Percentiles rank a stretch among this genome's conserved stretches.
These are phyloP conservation scores for Pythium grandisporangium DNA, from an alignment of 352 stramenopile genomes.

Conservation along the genomic window DNA sequence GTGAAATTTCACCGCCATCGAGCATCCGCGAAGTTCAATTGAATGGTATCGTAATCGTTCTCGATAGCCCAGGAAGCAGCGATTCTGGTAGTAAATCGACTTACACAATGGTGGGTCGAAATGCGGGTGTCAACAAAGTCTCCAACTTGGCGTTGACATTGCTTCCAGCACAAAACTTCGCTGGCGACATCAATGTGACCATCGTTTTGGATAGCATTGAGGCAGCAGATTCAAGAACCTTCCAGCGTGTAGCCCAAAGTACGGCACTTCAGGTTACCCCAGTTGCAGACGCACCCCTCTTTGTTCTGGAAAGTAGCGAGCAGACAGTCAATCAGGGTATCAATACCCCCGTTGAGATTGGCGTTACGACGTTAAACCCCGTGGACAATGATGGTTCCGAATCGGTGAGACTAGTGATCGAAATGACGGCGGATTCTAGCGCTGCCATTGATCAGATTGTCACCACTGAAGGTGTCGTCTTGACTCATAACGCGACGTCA, in stretches of 20 bases:
- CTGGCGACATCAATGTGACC: slow-evolving; percentile 20
- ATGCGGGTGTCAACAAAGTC: slow-evolving; percentile 1
- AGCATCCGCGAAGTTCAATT: slow-evolving; percentile 19
- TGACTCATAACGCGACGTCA: too few species aligned
- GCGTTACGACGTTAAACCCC: slow-evolving; percentile 15
- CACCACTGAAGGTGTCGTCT: too few species aligned
- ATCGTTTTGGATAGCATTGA: slow-evolving; percentile 22
- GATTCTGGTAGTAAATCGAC: too few species aligned
- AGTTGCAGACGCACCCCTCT: slow-evolving; percentile 25
- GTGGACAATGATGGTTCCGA: slow-evolving; percentile 36
- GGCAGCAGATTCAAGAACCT: too few species aligned
- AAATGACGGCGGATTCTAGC: too few species aligned
- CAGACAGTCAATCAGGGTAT: slow-evolving; percentile 27
- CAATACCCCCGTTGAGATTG: slow-evolving; percentile 15
- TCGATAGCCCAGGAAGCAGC: too few species aligned
- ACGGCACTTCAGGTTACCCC: slow-evolving; percentile 17
- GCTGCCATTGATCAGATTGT: too few species aligned
- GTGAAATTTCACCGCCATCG: slow-evolving; percentile 19
- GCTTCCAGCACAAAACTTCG: slow-evolving; percentile 23
- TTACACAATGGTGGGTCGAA: slow-evolving; percentile 15
- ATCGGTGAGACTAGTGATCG: slow-evolving; percentile 21
- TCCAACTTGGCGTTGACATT: slow-evolving; percentile 19
- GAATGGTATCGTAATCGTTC: slow-evolving; percentile 16
- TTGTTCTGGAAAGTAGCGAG: slow-evolving; percentile 8
- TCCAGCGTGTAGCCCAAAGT: too few species aligned